Percentiles rank a stretch among this genome's conserved stretches.
phyloP scores from a whole-genome alignment of 2,329 filamentous ascomycete species.

The Rutstroemia sp. region DNA sequence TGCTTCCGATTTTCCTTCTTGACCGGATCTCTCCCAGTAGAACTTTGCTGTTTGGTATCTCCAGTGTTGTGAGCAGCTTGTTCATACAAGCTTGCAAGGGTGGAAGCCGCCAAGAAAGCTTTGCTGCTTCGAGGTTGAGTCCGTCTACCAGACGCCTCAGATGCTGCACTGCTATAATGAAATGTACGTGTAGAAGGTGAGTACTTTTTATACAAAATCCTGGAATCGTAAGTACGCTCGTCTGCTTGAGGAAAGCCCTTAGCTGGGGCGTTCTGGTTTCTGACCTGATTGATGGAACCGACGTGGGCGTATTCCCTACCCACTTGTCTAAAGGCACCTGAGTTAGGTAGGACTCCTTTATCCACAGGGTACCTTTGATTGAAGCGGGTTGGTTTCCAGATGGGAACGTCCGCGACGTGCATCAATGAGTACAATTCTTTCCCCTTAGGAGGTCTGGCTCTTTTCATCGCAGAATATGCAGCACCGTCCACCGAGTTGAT shows the following conservation, averaged over 20 bases:
- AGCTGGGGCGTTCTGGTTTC: constrained; percentile 5
- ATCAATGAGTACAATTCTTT: constrained; percentile 17
- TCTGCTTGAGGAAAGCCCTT: background rate
- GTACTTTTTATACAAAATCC: constrained; percentile 13
- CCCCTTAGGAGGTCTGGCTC: background rate
- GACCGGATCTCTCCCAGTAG: background rate
- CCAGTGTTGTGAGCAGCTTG: background rate
- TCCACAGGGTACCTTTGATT: background rate
- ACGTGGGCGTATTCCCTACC: constrained; percentile 11
- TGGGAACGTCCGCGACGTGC: constrained; percentile 17
- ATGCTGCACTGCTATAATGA: background rate
- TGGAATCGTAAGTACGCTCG: constrained; percentile 17
- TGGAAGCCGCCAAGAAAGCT: constrained; percentile 8
- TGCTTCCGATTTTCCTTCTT: background rate
- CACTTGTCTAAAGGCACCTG: background rate
- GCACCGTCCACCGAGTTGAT: constrained; percentile 17
- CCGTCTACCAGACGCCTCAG: background rate
- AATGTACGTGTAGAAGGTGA: background rate
- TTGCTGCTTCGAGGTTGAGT: background rate
- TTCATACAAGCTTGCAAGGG: constrained; percentile 8
- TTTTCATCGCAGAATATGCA: constrained; percentile 11
- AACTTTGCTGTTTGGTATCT: background rate
- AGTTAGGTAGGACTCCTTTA: background rate
- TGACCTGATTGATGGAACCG: constrained; percentile 15
- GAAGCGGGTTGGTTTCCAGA: constrained; percentile 10